Base-by-base conservation (phyloP, 2,329 filamentous ascomycete genomes). In the Alternaria rosae region DNA sequence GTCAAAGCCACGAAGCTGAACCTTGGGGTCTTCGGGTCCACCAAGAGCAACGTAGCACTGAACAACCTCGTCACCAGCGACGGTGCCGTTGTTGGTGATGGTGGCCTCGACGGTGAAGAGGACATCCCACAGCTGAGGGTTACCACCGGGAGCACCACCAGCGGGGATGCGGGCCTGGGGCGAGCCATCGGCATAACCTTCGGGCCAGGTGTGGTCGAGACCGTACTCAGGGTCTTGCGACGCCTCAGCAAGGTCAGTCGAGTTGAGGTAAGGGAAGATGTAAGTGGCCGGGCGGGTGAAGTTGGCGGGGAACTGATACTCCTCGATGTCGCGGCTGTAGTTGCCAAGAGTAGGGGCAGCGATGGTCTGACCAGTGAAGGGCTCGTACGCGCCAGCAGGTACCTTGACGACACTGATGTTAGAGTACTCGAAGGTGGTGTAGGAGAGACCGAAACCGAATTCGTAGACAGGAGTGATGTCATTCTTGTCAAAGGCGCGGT, bases 41-140 rank as follows among this genome's bases (percentile, higher is more conserved):
- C 94, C 94, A 3, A 96, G 91, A 28, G 86, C 89, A 57, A 98
- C 76, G 79, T 98, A 86, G 13, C 93, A 80, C 83, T 95, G 92
- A 0, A 89, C 85, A 2, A 95, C 85, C 74, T 92, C 91, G 42
- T 92, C 90, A 26, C 91, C 91, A 1, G 79, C 83, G 0, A 88
- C 68, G 0, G 78, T 72, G 32, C 92, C 92, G 3, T 86, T 92
- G 83, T 96, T 95, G 67, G 85, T 89, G 65, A 95, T 85, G 15
- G 86, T 88, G 0, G 88, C 89, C 1, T 86, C 86, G 17, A 92
- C 86, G 11, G 84, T 88, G 83, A 90, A 93, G 48, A 93, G 72
- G 1, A 88, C 82, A 63, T 93, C 90, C 82, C 88, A 93, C 2
- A 93, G 85, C 62, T 77, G 74, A 3, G 85, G 82, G 76, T 90